A percentile compares a stretch with the other conserved stretches of the same genome.
These are phyloP conservation scores for Recurvomyces mirabilis DNA, from an alignment of 495 filamentous ascomycete species.

Conservation along the genomic window DNA sequence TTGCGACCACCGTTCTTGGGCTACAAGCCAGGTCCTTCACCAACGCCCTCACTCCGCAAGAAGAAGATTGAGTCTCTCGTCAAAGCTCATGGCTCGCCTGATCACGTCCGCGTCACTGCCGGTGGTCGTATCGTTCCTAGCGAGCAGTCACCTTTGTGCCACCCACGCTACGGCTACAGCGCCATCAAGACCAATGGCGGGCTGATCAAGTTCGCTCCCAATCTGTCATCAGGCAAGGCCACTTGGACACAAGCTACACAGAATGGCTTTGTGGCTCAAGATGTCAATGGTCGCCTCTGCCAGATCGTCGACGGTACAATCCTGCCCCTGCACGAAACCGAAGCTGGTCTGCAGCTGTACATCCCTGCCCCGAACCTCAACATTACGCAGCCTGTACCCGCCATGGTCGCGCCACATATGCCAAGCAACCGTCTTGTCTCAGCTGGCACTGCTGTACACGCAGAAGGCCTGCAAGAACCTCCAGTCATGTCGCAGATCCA, in stretches of 20 bases:
- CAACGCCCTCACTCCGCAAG: constrained; percentile 32
- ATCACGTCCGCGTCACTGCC: constrained; percentile 51
- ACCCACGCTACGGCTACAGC: constrained; percentile 24
- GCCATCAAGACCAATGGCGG: constrained; percentile 20
- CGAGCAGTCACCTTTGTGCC: constrained; percentile 27
- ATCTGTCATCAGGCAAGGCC: constrained; percentile 20
- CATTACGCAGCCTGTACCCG: not conserved
- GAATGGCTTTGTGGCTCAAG: constrained; percentile 23
- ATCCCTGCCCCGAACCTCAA: constrained; percentile 21
- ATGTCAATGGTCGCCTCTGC: constrained; percentile 19
- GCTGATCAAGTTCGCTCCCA: constrained; percentile 20
- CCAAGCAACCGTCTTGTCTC: no score
- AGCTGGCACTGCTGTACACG: no score
- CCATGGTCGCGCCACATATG: not conserved
- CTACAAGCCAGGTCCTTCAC: constrained; percentile 17
- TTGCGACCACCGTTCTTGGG: constrained; percentile 1
- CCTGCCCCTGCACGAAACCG: constrained; percentile 18
- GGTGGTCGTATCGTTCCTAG: constrained; percentile 52
- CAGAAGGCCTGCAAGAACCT: constrained; percentile 5
- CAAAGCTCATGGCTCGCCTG: constrained; percentile 49
- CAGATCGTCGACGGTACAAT: constrained; percentile 20
- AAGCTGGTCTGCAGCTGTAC: constrained; percentile 19
- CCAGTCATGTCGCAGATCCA: constrained; percentile 14
- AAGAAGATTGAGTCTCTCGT: constrained; percentile 37
- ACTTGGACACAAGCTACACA: constrained; percentile 21